Evolutionary conservation across 805 yeast species (phyloP).

Genomic region (Kurtzmaniella fragi): DNA sequence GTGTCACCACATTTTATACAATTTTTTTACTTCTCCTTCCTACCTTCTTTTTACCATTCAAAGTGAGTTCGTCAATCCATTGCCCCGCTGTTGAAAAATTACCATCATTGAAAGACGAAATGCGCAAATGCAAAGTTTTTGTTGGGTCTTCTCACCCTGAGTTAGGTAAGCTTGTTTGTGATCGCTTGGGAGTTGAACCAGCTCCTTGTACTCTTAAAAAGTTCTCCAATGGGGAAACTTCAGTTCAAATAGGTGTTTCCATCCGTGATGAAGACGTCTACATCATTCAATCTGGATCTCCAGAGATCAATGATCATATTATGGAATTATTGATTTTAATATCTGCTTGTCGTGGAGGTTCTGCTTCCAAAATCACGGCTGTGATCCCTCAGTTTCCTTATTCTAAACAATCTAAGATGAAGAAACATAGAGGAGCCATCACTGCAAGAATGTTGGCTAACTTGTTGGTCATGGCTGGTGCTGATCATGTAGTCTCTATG

Average conservation of each 20-base stretch:
- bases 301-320: conserved; percentile 85
- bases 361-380: conserved; percentile 95
- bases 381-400: conserved; percentile 98
- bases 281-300: conserved; percentile 84
- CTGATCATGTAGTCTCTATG: conserved; percentile 97
- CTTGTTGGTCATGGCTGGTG: conserved; percentile 94
- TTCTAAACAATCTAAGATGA: conserved; percentile 96
- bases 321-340: conserved; percentile 94
- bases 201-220: conserved; percentile 90
- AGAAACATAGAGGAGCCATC: conserved; percentile 97
- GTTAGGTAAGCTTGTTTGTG: conserved; percentile 85
- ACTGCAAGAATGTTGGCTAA: conserved; percentile 98
- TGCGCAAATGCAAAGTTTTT: conserved; percentile 97
- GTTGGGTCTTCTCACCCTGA: conserved; percentile 97
- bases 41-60: no score
- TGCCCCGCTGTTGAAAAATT: no score
- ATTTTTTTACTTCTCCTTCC: no score
- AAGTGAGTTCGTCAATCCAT: no score
- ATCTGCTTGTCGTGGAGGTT: conserved; percentile 95
- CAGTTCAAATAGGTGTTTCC: conserved; percentile 90
- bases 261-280: conserved; percentile 97
- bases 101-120: conserved; percentile 17
- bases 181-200: conserved; percentile 83
- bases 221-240: conserved; percentile 96
- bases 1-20: no score